Evolutionary conservation across 805 yeast species (phyloP).

Genomic region (Ascoidea tarda): DNA sequence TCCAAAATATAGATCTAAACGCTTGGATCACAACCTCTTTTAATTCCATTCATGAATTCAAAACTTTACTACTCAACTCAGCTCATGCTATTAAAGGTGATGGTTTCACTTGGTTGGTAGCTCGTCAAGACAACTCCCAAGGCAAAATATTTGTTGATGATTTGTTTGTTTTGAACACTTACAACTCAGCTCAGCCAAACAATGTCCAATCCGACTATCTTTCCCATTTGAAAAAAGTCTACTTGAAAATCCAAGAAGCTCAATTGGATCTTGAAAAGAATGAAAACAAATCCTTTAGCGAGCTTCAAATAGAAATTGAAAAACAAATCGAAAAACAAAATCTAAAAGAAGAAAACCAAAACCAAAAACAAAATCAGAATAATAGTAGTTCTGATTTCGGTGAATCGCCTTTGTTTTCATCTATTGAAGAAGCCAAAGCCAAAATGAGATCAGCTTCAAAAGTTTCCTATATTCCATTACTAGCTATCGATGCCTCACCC

Average conservation of each 20-base stretch:
- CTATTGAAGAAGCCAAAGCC: constrained; percentile 24
- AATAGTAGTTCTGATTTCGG: constrained; percentile 2
- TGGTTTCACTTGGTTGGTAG: constrained; percentile 85
- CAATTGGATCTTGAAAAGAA: constrained; percentile 1
- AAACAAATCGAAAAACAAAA: constrained; percentile 10
- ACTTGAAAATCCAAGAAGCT: constrained; percentile 7
- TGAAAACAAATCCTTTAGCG: constrained; percentile 1
- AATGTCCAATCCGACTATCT: constrained; percentile 40
- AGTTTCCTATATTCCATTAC: constrained; percentile 35
- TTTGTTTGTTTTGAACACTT: constrained; percentile 67
- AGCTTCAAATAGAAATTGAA: constrained; percentile 14
- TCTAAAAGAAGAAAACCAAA: constrained; percentile 2
- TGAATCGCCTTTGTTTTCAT: constrained; percentile 10
- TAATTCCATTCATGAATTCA: constrained; percentile 67
- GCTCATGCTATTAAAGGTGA: constrained; percentile 70
- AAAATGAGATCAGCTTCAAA: constrained; percentile 27
- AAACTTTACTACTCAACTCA: constrained; percentile 52
- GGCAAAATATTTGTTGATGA: constrained; percentile 22
- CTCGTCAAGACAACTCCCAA: constrained; percentile 21
- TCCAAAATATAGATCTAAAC: constrained; percentile 22
- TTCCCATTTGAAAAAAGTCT: constrained; percentile 21
- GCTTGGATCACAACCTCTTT: constrained; percentile 45
- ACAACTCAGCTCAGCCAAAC: constrained; percentile 79
- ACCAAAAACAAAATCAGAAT: constrained; percentile 8
- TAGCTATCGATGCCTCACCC: constrained; percentile 63